Evolutionary conservation across 2,329 filamentous ascomycete species (phyloP).

Genomic region (Fusarium concolor): DNA sequence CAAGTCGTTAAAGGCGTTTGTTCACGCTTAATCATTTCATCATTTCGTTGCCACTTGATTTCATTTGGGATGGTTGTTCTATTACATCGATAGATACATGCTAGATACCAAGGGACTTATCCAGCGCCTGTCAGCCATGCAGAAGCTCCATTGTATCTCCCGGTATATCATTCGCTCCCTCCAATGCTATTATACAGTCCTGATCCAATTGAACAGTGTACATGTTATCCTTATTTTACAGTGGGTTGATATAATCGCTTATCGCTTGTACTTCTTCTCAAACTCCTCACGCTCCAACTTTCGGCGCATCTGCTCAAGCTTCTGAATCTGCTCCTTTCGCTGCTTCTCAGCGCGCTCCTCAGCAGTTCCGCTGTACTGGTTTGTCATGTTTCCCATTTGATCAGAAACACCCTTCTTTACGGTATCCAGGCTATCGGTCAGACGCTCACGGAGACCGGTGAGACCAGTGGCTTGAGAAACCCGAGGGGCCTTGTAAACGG

Average conservation of each 20-base stretch:
- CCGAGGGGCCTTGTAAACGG: constrained; percentile 54
- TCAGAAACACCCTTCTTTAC: constrained; percentile 55
- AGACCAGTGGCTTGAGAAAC: constrained; percentile 36
- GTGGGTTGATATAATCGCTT: constrained; percentile 28
- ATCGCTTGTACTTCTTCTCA: constrained; percentile 56
- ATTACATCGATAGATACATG: constrained; percentile 35
- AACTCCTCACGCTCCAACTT: constrained; percentile 54
- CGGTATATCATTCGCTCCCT: constrained; percentile 25
- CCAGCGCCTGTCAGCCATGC: constrained; percentile 14
- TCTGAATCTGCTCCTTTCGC: constrained; percentile 50
- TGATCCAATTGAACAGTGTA: constrained; percentile 19
- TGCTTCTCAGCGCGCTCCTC: constrained; percentile 52
- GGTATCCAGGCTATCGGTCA: constrained; percentile 50
- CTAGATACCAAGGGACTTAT: constrained; percentile 20
- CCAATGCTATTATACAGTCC: constrained; percentile 39
- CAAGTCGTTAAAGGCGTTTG: constrained; percentile 32
- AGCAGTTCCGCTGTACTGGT: constrained; percentile 49
- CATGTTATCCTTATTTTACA: constrained; percentile 35
- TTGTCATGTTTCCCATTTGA: constrained; percentile 51
- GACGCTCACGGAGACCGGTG: constrained; percentile 47
- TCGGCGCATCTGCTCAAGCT: constrained; percentile 52
- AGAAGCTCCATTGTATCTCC: constrained; percentile 23
- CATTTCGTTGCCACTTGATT: neutral
- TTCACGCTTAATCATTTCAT: constrained; percentile 19
- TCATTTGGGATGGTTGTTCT: constrained; percentile 16